Evolutionary conservation across 2,329 filamentous ascomycete species (phyloP), one percentile per base, ranked within the genome.

Genomic region (Colletotrichum eremochloae): DNA sequence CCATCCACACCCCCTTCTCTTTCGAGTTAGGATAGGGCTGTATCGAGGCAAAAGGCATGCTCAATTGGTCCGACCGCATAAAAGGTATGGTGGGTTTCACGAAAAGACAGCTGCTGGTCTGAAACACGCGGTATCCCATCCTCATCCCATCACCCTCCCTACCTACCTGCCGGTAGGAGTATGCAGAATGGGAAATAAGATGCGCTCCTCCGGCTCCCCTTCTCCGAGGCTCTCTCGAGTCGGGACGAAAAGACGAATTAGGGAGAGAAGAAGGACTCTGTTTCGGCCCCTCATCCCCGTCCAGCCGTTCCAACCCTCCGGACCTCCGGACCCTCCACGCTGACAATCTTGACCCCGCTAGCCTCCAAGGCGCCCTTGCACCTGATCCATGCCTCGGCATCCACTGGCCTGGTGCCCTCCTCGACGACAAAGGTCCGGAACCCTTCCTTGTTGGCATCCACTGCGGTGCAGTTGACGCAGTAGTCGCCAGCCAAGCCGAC

Each of bases 401-500:
- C 88, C 2, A 98, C 94, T 5, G 93, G 88, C 79, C 86, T 91
- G 6, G 93, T 95, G 11, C 87, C 95, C 77, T 98, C 94, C 76
- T 92, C 89, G 4, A 98, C 85, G 33, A 98, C 87, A 80, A 88
- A 94, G 5, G 93, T 93, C 76, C 81, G 84, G 79, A 96, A 98
- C 0, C 95, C 96, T 76, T 93, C 91, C 74, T 87, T 88, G 2
- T 83, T 86, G 0, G 95, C 92, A 85, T 98, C 93, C 63, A 94
- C 82, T 0, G 95, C 96, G 20, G 95, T 97, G 74, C 84, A 88
- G 79, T 90, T 92, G 67, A 98, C 95, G 80, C 96, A 99, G 81
- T 93, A 97, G 81, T 98, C 96, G 24, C 90, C 91, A 4, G 96
- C 96, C 67, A 99, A 80, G 0, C 96, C 96, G 1, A 94, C 94